Percentiles rank a stretch among this genome's conserved stretches.
These are phyloP conservation scores for Candida pseudoglaebosa DNA, from an alignment of 805 yeast species.

Conservation along the genomic window DNA sequence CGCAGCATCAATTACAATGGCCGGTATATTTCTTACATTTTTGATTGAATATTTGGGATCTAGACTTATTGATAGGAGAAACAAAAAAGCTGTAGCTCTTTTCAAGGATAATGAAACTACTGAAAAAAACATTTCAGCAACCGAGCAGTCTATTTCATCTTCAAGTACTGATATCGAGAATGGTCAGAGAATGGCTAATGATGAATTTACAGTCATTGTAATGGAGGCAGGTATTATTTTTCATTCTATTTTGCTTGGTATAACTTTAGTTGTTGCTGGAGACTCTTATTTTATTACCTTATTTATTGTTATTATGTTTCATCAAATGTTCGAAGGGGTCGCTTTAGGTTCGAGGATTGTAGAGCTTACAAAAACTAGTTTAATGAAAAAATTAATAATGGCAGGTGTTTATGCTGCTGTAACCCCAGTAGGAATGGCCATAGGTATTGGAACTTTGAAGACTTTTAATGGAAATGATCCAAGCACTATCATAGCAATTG, in stretches of 20 bases:
- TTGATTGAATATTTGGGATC: slow-evolving; percentile 18
- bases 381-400: slow-evolving; percentile 15
- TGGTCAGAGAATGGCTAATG: slow-evolving; percentile 8
- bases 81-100: not conserved
- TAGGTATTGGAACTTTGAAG: slow-evolving; percentile 25
- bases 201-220: slow-evolving; percentile 13
- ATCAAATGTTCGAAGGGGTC: slow-evolving; percentile 29
- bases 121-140: slow-evolving; percentile 3
- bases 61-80: slow-evolving; percentile 9
- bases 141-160: slow-evolving; percentile 3
- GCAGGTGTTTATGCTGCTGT: slow-evolving; percentile 18
- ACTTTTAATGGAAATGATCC: slow-evolving; percentile 27
- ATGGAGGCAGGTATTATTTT: slow-evolving; percentile 28
- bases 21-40: slow-evolving; percentile 24
- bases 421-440: slow-evolving; percentile 31
- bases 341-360: slow-evolving; percentile 27
- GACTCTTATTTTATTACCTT: slow-evolving; percentile 25
- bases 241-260: slow-evolving; percentile 28
- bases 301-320: slow-evolving; percentile 28
- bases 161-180: not conserved
- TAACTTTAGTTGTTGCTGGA: slow-evolving; percentile 27
- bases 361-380: slow-evolving; percentile 8
- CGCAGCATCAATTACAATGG: slow-evolving; percentile 24
- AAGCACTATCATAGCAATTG: slow-evolving; percentile 26
- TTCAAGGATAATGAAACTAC: not conserved